Evolutionary conservation across 768 basidiomycete genomes (phyloP), one percentile per base, ranked within the genome.

Genomic region (Gymnopilus dilepis): DNA sequence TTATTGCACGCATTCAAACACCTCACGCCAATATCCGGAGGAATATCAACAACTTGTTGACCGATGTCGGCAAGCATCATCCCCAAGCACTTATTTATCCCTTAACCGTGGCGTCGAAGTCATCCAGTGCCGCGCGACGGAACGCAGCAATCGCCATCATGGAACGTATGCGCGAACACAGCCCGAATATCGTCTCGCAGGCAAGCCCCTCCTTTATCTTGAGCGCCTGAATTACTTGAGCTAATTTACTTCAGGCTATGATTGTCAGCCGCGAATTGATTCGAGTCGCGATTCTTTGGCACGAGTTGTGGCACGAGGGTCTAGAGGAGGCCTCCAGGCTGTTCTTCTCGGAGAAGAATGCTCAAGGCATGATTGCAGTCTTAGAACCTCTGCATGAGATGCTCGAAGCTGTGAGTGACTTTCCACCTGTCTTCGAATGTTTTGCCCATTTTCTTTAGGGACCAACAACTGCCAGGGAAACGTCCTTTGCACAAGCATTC

Each of bases 281-380:
- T 61, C 90, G 97, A 19, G 94, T 99, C 6, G 97, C 97, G 6
- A 99, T 99, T 62, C 80, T 99, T 11, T 99, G 97, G 97, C 96
- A 99, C 67, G 97, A 99, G 73, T 80, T 95, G 65, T 99, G 97
- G 97, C 95, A 98, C 68, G 97, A 99, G 77, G 95, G 94, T 17
- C 80, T 99, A 21, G 97, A 99, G 77, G 97, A 99, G 74, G 97
- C 97, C 6, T 97, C 96, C 6, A 86, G 97, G 41, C 77, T 95
- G 47, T 99, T 95, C 78, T 99, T 96, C 81, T 95, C 94, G 9
- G 97, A 99, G 67, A 92, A 94, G 69, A 97, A 99, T 73, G 90
- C 97, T 1, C 92, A 94, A 61, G 97, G 92, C 6, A 99, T 99
- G 97, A 97, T 98, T 68, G 89, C 88, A 22, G 90, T 87, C 12